Conservation (phyloP, 2,329 filamentous ascomycete species). For the Grosmannia huntii region DNA sequence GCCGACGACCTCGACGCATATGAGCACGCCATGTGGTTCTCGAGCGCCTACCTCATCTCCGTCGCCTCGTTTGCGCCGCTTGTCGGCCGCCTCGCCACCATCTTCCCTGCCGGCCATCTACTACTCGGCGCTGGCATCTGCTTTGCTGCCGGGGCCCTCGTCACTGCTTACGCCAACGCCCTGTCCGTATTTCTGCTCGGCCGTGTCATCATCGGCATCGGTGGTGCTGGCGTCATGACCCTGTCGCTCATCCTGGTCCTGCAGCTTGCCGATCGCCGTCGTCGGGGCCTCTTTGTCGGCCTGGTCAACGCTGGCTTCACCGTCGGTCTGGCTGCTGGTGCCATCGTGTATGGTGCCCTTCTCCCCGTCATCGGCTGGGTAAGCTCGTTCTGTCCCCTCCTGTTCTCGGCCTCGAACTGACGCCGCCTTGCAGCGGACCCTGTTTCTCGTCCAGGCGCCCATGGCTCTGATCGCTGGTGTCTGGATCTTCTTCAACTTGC, state of each 20-base stretch:
- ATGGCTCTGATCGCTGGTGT: constrained; percentile 47
- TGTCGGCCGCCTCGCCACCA: constrained; percentile 56
- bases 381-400: constrained; percentile 15
- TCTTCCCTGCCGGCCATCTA: constrained; percentile 58
- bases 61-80: constrained; percentile 55
- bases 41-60: constrained; percentile 56
- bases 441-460: constrained; percentile 64
- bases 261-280: constrained; percentile 55
- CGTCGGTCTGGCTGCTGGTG: constrained; percentile 18
- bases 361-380: constrained; percentile 52
- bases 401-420: background rate
- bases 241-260: constrained; percentile 64
- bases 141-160: constrained; percentile 47
- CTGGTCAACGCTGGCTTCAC: constrained; percentile 51
- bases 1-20: constrained; percentile 65
- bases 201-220: constrained; percentile 53
- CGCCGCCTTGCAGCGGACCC: constrained; percentile 37
- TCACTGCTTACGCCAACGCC: constrained; percentile 48
- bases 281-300: constrained; percentile 61
- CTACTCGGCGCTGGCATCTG: constrained; percentile 46
- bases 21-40: constrained; percentile 66
- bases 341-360: constrained; percentile 20
- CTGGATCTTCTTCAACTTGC: constrained; percentile 53
- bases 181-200: constrained; percentile 56
- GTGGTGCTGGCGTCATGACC: constrained; percentile 59